phyloP scores from a whole-genome alignment of 23 red algal genomes.

The Rhodosorus marinus region DNA sequence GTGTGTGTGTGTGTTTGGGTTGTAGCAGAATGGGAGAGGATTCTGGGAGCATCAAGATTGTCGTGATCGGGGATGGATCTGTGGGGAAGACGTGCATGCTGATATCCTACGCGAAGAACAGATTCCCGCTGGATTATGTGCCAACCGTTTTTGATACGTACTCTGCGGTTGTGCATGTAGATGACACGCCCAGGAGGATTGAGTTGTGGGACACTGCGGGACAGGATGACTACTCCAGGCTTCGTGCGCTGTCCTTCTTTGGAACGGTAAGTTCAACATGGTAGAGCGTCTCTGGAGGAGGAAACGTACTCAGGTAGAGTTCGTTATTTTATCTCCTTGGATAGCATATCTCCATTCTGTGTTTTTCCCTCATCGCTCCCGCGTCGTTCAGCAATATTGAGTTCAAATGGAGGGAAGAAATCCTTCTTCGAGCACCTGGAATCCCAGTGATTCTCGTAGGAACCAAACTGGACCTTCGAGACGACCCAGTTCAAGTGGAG shows the following conservation, averaged over 20 bases:
- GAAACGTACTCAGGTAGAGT: not conserved
- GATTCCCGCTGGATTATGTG: conserved; percentile 87
- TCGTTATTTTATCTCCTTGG: too few relatives aligned
- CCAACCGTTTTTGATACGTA: conserved; percentile 98
- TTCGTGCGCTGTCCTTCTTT: conserved; percentile 78
- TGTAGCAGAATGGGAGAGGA: too few relatives aligned
- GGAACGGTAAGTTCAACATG: conserved; percentile 8
- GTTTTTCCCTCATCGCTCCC: conserved; percentile 71
- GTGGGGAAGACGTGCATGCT: conserved; percentile 99
- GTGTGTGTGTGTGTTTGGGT: too few relatives aligned
- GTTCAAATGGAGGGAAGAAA: conserved; percentile 62
- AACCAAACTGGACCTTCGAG: conserved; percentile 79
- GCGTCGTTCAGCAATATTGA: conserved; percentile 79
- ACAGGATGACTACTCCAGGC: conserved; percentile 89
- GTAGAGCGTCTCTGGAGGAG: not conserved
- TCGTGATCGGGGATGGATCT: conserved; percentile 84
- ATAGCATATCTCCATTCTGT: conserved; percentile 77
- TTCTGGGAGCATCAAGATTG: conserved; percentile 89
- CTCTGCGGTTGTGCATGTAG: conserved; percentile 68
- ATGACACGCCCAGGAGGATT: conserved; percentile 40
- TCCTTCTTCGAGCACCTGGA: conserved; percentile 51
- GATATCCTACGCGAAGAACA: conserved; percentile 71
- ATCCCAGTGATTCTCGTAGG: conserved; percentile 73
- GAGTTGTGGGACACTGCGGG: conserved; percentile 91
- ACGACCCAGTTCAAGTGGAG: conserved; percentile 47